Base-by-base conservation (phyloP, 176 grass and related monocot species). In the Phoenix roebelenii region DNA sequence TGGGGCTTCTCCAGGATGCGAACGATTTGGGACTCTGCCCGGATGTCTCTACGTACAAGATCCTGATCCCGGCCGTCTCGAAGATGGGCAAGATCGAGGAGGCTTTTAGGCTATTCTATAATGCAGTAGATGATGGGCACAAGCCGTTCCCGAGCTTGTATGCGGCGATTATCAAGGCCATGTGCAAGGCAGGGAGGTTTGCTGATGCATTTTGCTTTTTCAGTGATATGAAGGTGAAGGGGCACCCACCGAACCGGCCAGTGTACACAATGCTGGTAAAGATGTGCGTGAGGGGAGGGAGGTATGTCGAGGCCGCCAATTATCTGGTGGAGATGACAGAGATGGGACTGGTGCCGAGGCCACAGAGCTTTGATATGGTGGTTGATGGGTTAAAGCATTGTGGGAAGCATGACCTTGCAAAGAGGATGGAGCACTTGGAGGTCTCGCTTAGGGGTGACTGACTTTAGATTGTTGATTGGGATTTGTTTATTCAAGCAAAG, bases 251-350 rank as follows among this genome's bases (percentile, higher is more conserved):
- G 0, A 88, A 88, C 71, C 80, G 87, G n/a, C 87, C 93, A 15
- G 87, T 97, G 7, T 91, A 88, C 74, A 85, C 80, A 18, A 97
- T 97, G 93, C 80, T 97, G 75, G 78, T 97, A 54, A 91, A 97
- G 77, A 91, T 97, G 93, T 91, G 77, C 30, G 81, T 78, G 61
- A 83, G 87, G 15, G 87, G 87, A 7, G 87, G 87, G 62, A 80
- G 72, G 49, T 97, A 83, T 51, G 52, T 85, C 12, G 78, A 97
- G 71, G 87, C 87, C 22, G 80, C 78, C 28, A 91, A 90, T 22
- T 97, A 88, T 72, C 77, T 91, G 30, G 30, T 88, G 55, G 92
- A 97, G 76, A 97, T 97, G 92, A 85, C 62, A 23, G 84, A 91
- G 53, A 65, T 75, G 71, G 87, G 92, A 9, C 72, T 97, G 59